A percentile compares a stretch with the other conserved stretches of the same genome.
phyloP scores from a whole-genome alignment of 345 rosid species.

The Alliaria petiolata region DNA sequence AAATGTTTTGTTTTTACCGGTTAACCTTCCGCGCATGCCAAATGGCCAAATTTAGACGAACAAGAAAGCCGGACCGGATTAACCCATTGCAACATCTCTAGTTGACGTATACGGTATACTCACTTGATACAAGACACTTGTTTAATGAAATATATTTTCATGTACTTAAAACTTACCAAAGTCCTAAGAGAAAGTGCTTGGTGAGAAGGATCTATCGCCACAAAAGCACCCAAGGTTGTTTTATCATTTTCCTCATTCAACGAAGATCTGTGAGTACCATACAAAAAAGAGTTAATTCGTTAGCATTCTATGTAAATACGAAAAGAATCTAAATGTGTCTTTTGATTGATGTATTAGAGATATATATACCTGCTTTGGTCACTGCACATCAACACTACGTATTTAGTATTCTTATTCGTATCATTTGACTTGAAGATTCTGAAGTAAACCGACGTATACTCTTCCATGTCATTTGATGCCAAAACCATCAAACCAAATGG shows the following conservation, averaged over 20 bases:
- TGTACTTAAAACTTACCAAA: slow-evolving; percentile 29
- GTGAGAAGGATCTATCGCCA: slow-evolving; percentile 38
- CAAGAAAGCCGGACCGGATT: too few relatives aligned
- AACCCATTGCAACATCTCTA: too few relatives aligned
- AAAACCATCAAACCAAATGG: slow-evolving; percentile 72
- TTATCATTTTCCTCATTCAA: slow-evolving; percentile 43
- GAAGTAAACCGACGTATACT: slow-evolving; percentile 63
- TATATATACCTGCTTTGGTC: slow-evolving; percentile 55
- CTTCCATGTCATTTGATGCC: slow-evolving; percentile 48
- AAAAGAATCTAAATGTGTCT: not conserved
- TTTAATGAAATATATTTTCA: not conserved
- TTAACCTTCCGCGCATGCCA: too few relatives aligned
- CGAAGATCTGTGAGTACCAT: slow-evolving; percentile 39
- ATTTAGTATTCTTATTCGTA: slow-evolving; percentile 21
- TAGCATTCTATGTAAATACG: not conserved
- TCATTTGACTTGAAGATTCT: slow-evolving; percentile 45
- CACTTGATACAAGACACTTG: not conserved
- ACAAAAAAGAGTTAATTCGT: not conserved
- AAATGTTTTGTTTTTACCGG: too few relatives aligned
- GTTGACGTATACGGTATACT: not conserved
- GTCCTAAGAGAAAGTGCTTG: slow-evolving; percentile 43
- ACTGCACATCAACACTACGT: slow-evolving; percentile 78
- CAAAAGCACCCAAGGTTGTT: slow-evolving; percentile 49
- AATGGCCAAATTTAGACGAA: too few relatives aligned
- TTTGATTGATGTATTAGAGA: not conserved